These are phyloP conservation scores for Clohesyomyces aquaticus DNA, from an alignment of 495 filamentous ascomycete genomes.

Conservation along the genomic window DNA sequence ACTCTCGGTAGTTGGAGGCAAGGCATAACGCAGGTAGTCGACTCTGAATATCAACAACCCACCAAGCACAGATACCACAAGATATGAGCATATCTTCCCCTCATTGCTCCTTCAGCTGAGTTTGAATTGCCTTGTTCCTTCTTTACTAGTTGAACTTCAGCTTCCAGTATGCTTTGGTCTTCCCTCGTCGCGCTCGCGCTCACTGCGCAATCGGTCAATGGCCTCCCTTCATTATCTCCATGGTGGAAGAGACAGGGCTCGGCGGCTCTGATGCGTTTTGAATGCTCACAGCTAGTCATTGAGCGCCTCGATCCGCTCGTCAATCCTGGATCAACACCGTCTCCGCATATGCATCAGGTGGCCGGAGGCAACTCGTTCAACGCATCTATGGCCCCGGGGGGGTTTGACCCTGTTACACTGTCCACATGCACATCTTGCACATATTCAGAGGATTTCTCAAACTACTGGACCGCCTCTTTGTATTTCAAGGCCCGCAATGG, in stretches of 20 bases:
- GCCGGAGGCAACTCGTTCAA: constrained; percentile 57
- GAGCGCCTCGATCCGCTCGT: constrained; percentile 24
- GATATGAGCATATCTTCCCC: too few species aligned
- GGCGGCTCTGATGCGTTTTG: constrained; percentile 18
- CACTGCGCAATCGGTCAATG: not conserved
- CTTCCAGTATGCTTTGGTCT: constrained; percentile 14
- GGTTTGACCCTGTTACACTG: constrained; percentile 49
- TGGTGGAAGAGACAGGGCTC: constrained; percentile 2
- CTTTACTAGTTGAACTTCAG: not conserved
- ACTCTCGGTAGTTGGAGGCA: too few species aligned
- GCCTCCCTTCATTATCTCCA: not conserved
- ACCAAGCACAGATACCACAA: too few species aligned
- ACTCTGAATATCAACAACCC: not conserved
- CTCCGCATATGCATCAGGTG: constrained; percentile 48
- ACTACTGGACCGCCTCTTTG: constrained; percentile 51
- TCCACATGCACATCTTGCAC: constrained; percentile 50
- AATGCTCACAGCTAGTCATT: constrained; percentile 22
- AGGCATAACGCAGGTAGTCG: not conserved
- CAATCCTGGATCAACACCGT: constrained; percentile 4
- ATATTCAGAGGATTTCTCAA: constrained; percentile 34
- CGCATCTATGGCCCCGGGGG: constrained; percentile 48
- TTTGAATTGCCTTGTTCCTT: not conserved
- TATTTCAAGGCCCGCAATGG: constrained; percentile 58
- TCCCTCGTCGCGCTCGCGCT: constrained; percentile 10
- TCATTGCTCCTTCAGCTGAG: not conserved